Evolutionary conservation across 1,284 basidiomycete species (phyloP).

Genomic region (Fomitopsis pinicola): DNA sequence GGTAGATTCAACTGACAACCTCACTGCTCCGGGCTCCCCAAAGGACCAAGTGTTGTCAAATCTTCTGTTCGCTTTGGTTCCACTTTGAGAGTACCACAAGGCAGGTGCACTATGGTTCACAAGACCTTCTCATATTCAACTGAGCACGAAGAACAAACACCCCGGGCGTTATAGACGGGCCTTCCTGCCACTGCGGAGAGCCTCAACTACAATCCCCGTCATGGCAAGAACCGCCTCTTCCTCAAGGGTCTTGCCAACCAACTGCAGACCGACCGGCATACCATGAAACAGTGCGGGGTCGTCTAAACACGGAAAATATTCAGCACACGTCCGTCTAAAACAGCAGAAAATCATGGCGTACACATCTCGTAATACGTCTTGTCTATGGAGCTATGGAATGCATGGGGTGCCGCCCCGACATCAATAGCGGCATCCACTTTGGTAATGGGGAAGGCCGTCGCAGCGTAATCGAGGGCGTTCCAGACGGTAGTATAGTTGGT

Average conservation of each 20-base stretch:
- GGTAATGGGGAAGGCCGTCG: slow-evolving; percentile 41
- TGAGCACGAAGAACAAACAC: neutral
- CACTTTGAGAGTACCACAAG: too few relatives aligned
- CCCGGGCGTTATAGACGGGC: neutral
- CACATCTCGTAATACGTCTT: slow-evolving; percentile 39
- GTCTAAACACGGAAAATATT: slow-evolving; percentile 26
- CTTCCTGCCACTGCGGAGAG: slow-evolving; percentile 11
- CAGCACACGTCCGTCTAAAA: neutral
- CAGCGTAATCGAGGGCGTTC: slow-evolving; percentile 38
- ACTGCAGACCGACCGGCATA: slow-evolving; percentile 47
- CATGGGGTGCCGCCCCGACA: slow-evolving; percentile 22
- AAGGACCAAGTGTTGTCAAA: too few relatives aligned
- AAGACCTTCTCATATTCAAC: too few relatives aligned
- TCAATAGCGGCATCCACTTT: slow-evolving; percentile 32
- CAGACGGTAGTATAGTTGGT: slow-evolving; percentile 20
- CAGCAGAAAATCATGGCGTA: slow-evolving; percentile 21
- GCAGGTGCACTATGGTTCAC: too few relatives aligned
- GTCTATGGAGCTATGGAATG: slow-evolving; percentile 36
- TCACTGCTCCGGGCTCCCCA: too few relatives aligned
- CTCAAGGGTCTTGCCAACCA: slow-evolving; percentile 45
- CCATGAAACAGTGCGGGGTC: slow-evolving; percentile 39
- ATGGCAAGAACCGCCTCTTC: slow-evolving; percentile 47
- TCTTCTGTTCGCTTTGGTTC: too few relatives aligned
- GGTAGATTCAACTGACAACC: too few relatives aligned
- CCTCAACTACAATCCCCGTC: slow-evolving; percentile 34